A percentile compares a stretch with the other conserved stretches of the same genome.
Evolutionary conservation across 139 green algal genomes (phyloP).

Genomic region (Tetraselmis chui): DNA sequence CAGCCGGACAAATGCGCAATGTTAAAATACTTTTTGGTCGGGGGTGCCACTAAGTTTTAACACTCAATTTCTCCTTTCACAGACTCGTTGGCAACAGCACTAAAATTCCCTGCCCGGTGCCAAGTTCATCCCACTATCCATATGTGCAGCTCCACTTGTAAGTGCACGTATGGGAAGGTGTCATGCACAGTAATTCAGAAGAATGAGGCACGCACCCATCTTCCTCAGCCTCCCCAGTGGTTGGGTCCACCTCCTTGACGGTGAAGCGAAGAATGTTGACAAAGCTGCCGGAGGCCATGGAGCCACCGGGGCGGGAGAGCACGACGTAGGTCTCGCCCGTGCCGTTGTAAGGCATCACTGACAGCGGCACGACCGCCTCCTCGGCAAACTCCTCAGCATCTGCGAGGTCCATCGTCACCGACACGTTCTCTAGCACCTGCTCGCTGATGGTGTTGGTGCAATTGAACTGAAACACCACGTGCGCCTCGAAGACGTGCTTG

Average conservation of each 20-base stretch:
- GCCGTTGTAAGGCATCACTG: slow-evolving; percentile 67
- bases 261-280: slow-evolving; percentile 81
- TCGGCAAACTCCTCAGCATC: slow-evolving; percentile 81
- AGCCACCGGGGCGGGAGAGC: slow-evolving; percentile 47
- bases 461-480: slow-evolving; percentile 93
- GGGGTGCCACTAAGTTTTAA: too few relatives aligned
- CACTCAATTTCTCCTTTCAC: not conserved
- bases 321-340: slow-evolving; percentile 74
- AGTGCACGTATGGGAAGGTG: too few relatives aligned
- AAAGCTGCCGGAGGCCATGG: slow-evolving; percentile 55
- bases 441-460: slow-evolving; percentile 97
- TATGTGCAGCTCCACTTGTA: too few relatives aligned
- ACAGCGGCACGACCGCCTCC: slow-evolving; percentile 69
- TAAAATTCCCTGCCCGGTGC: too few relatives aligned
- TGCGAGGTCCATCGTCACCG: slow-evolving; percentile 80
- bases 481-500: slow-evolving; percentile 84
- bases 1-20: not conserved
- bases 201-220: too few relatives aligned
- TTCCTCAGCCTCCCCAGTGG: slow-evolving; percentile 56
- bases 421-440: slow-evolving; percentile 89
- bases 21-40: not conserved
- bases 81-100: not conserved
- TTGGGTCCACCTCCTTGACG: slow-evolving; percentile 96
- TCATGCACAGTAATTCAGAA: too few relatives aligned
- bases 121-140: too few relatives aligned